Base-by-base conservation (phyloP, 2,329 filamentous ascomycete genomes). In the Botryotinia globosa region DNA sequence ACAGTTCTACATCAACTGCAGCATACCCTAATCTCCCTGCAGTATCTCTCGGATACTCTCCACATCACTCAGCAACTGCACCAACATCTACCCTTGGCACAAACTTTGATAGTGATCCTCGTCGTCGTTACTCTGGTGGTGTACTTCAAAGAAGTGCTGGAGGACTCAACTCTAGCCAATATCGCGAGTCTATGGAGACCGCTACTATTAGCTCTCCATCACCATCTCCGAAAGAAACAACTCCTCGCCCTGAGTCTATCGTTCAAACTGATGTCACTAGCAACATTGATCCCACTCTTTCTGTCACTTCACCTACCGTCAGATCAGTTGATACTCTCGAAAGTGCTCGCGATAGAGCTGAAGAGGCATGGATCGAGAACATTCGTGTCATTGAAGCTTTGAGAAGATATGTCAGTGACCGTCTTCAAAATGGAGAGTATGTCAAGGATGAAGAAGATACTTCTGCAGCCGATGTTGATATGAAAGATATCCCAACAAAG, bases 11-110 rank as follows among this genome's bases (percentile, higher is more conserved):
- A 88, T 72, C 69, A 34, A 64, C 88, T 62, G 87, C 89, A 78
- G 88, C 92, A 83, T 96, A 96, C 82, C 93, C 93, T 29, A 92
- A 85, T 75, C 87, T 96, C 45, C 92, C 87, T 34, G 87, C 92
- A 63, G 90, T 92, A 69, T 90, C 87, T 73, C 87, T 90, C 62
- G 91, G 91, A 80, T 93, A 91, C 79, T 86, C 87, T 2, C 86
- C 90, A 44, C 90, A 72, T 29, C 71, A 91, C 75, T 88, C 89
- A 4, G 88, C 90, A 54, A 90, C 85, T n/a, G 86, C 87, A 42
- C 87, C 87, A 42, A 83, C 92, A 3, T 90, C 92, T 22, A 91
- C 91, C 34, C 87, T 95, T 25, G 92, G 91, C 1, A 87, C 89
- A 22, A 90, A 84, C 78, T 91, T 91, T 75, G 88, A 90, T 73